phyloP scores from a whole-genome alignment of 768 basidiomycete species.

The Mycena galericulata region DNA sequence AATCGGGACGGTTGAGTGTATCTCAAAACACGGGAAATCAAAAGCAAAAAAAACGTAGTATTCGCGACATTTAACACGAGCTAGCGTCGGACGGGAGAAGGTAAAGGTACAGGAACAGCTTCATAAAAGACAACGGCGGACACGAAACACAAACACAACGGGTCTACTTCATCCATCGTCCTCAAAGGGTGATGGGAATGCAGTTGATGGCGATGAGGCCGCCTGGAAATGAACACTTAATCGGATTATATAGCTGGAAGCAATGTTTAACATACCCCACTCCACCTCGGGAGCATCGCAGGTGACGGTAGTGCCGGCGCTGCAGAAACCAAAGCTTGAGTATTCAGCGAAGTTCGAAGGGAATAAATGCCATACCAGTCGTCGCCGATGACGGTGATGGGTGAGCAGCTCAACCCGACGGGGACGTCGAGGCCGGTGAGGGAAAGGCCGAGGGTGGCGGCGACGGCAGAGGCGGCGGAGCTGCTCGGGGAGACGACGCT shows the following conservation, averaged over 20 bases:
- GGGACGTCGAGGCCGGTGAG: constrained; percentile 24
- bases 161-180: background rate
- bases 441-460: constrained; percentile 23
- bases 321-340: background rate
- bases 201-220: constrained; percentile 18
- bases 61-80: background rate
- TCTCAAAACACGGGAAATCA: too few relatives aligned
- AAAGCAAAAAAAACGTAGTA: background rate
- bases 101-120: background rate
- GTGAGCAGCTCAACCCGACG: constrained; percentile 29
- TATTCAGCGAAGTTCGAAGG: too few relatives aligned
- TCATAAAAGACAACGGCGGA: too few relatives aligned
- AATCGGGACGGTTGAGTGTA: too few relatives aligned
- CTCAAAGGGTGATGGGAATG: constrained; percentile 3
- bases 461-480: constrained; percentile 23
- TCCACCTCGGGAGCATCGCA: constrained; percentile 26
- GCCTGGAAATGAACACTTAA: background rate
- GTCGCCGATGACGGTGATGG: constrained; percentile 33
- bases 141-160: background rate
- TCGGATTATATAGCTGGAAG: background rate
- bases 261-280: background rate
- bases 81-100: background rate
- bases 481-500: constrained; percentile 22
- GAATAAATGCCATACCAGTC: constrained; percentile 19
- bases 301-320: constrained; percentile 15